A percentile compares a stretch with the other conserved stretches of the same genome.
These are phyloP conservation scores for Aspergillus puulaauensis DNA, from an alignment of 2,329 filamentous ascomycete genomes.

Conservation along the genomic window DNA sequence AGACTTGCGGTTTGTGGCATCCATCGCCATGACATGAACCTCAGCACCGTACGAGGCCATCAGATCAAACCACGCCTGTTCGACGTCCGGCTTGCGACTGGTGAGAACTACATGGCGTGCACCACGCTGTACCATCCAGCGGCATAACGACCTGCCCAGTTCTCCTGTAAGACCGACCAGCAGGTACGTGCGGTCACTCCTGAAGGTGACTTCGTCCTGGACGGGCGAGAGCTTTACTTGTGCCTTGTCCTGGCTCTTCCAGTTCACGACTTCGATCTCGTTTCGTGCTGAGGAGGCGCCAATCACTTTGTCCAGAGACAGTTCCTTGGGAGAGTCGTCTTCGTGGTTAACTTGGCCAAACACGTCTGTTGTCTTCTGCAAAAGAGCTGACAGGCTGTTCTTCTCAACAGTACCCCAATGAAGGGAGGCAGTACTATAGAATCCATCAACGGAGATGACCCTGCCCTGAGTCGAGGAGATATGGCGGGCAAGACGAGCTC, in stretches of 20 bases:
- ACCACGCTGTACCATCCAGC: slow-evolving; percentile 1
- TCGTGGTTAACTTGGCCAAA: neutral
- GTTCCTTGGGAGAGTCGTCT: neutral
- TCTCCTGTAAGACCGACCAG: neutral
- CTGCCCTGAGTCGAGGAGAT: neutral
- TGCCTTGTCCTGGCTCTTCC: neutral
- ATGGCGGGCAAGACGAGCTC: neutral
- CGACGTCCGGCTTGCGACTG: neutral
- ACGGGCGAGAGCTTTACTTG: neutral
- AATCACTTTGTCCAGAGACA: neutral
- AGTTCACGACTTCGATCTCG: neutral
- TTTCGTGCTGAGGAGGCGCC: neutral
- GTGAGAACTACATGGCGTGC: slow-evolving; percentile 1
- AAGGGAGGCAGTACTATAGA: neutral
- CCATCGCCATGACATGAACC: neutral
- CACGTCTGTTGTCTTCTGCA: neutral
- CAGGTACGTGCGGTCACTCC: neutral
- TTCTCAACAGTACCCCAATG: neutral
- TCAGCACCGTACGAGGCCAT: neutral
- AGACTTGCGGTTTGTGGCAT: slow-evolving; percentile 2
- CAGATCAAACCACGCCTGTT: neutral
- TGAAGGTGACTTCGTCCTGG: neutral
- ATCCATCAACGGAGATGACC: neutral
- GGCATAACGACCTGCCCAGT: neutral
- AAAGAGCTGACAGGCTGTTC: neutral